Base-by-base conservation (phyloP, 2,329 filamentous ascomycete species). In the Penicillium sp. region DNA sequence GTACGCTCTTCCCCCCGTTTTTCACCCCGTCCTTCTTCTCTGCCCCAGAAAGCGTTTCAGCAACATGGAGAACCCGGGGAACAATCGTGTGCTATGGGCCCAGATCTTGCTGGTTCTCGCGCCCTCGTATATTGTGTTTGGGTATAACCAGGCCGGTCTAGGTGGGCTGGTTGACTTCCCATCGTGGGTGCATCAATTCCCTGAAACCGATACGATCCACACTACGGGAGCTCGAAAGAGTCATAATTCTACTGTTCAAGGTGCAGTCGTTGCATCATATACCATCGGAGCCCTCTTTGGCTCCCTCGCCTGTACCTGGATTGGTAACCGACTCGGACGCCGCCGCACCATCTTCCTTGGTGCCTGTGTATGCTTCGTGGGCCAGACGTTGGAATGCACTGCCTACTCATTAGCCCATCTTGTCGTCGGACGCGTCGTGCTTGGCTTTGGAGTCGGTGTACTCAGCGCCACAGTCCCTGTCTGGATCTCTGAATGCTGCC, bases 251-350 rank as follows among this genome's bases (percentile, higher is more conserved):
- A 55, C 52, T 7, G 23, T 55, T 6, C 52, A 55, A 31, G 52
- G 52, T 17, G 41, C 52, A n/a, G 41, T 55, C 8, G 52, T 55
- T 21, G 52, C 52, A 26, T 45, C 11, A 23, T 55, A 55, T 31
- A 55, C 52, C 38, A 45, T 55, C 38, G 52, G 52, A 2, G 38
- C 38, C 15, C 52, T 55, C 5, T 11, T 55, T 19, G 52, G 52
- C 19, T 55, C 52, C 2, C 52, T 55, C 23, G 38, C 21, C 13
- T 45, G 38, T 6, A 55, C 52, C 17, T 46, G 41, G 41, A 45
- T 55, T 26, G 52, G 52, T 31, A 55, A 55, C 38, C 52, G 52
- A 4, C 38, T 55, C 7, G 52, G 52, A 31, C 52, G 52, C 23
- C 52, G 52, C 23, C 38, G 41, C 3, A 46, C 52, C 0, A 45